Evolutionary conservation across 352 stramenopile species (phyloP), one percentile per base, ranked within the genome.

Genomic region (Phytophthora pinifolia): DNA sequence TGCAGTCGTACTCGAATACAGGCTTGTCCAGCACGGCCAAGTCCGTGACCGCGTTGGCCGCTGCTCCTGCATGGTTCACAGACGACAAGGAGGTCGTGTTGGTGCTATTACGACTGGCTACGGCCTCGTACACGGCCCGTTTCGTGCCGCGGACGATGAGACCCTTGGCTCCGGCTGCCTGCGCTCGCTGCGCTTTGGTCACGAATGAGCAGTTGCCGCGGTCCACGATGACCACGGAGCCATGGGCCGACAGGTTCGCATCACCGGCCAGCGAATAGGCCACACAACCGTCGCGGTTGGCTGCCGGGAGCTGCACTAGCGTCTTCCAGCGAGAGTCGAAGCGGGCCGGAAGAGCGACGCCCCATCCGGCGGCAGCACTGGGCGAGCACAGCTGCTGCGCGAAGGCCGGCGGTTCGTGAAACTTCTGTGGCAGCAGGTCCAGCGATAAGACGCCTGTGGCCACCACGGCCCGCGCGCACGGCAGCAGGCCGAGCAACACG

Each of bases 151-250:
- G 66, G 2, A 92, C 62, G 15, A 92, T 62, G 22, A 92, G 38
- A 4, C 65, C 82, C 9, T 56, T 70, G 10, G 82, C 82, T 3
- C 82, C 82, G 1, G 78, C 72, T 2, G 62, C 59, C 47, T 88
- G 77, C 9, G 79, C 82, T 43, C 60, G 27, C 10, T 70, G 45
- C 14, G 82, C 77, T 57, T 92, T 92, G 4, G 71, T 29, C 17
- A 89, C 53, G 51, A 89, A 92, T 18, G 79, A 88, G 56, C 82
- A 92, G 48, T 89, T 88, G 51, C 82, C 82, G 9, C 82, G 79
- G 42, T 92, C 72, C 27, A 72, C 76, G 10, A 92, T 54, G n/a
- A 88, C 71, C 31, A 86, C 56, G 17, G 55, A 55, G 25, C 63
- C 65, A 44, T 71, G 51, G 14, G 41, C 31, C n/a, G 44, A 65